Conservation (phyloP, 176 grass and related monocot genomes). For the Cenchrus fungigraminus region DNA sequence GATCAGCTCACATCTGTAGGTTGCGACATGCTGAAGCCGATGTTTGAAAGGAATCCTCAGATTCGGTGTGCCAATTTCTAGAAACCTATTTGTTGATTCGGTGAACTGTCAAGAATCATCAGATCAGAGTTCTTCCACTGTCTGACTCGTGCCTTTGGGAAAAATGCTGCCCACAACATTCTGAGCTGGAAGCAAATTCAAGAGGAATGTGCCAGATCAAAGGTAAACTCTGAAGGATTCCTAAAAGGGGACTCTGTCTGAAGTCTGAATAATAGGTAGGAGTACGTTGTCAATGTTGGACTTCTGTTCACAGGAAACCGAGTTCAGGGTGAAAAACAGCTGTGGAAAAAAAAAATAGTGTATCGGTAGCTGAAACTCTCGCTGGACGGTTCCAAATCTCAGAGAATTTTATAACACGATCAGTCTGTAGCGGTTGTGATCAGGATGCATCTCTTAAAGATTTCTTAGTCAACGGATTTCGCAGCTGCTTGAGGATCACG, state of each 20-base stretch:
- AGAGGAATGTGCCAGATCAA: slow-evolving; percentile 32
- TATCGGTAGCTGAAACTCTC: neutral
- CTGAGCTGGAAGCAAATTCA: slow-evolving; percentile 15
- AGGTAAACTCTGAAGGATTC: slow-evolving; percentile 1
- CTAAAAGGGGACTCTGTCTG: neutral
- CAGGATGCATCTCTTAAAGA: neutral
- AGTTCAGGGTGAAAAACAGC: neutral
- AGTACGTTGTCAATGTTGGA: slow-evolving; percentile 9
- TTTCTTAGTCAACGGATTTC: slow-evolving; percentile 44
- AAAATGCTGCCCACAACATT: slow-evolving; percentile 25
- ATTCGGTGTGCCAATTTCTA: slow-evolving; percentile 19
- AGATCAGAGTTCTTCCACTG: neutral
- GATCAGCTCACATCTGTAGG: slow-evolving; percentile 28
- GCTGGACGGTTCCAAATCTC: slow-evolving; percentile 10
- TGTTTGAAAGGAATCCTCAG: slow-evolving; percentile 43
- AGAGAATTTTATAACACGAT: slow-evolving; percentile 18
- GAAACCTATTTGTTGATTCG: slow-evolving; percentile 6
- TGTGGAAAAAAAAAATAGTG: neutral
- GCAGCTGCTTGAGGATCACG: slow-evolving; percentile 6
- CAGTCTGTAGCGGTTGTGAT: slow-evolving; percentile 29
- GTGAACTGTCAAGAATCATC: slow-evolving; percentile 10
- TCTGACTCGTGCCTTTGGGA: neutral
- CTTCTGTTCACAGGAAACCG: slow-evolving; percentile 35
- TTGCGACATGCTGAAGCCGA: neutral
- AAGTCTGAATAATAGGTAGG: neutral